These are phyloP conservation scores for Ustanciosporium gigantosporum DNA, from an alignment of 1,284 basidiomycete genomes.

Conservation along the genomic window DNA sequence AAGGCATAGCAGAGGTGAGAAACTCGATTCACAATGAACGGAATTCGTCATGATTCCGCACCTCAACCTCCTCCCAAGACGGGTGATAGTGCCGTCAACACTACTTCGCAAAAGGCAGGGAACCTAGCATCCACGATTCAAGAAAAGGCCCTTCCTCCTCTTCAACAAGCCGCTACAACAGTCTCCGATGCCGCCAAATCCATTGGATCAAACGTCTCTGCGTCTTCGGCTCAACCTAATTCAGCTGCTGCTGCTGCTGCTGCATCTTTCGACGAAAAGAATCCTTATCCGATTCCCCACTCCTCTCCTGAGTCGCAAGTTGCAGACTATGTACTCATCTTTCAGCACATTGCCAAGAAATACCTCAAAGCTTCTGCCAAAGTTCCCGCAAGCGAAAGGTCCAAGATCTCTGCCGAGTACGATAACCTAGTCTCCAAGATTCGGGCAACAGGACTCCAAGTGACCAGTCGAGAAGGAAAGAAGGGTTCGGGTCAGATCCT, in stretches of 20 bases:
- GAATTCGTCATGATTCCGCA: slow-evolving; percentile 14
- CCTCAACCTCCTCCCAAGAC: slow-evolving; percentile 10
- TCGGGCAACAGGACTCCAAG: slow-evolving; percentile 35
- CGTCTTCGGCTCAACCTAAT: neutral
- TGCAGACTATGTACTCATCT: slow-evolving; percentile 52
- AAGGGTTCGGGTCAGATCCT: slow-evolving; percentile 34
- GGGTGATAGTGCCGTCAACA: neutral
- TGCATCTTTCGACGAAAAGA: neutral
- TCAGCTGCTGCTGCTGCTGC: neutral
- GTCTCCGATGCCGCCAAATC: slow-evolving; percentile 5
- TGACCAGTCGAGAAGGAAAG: slow-evolving; percentile 44
- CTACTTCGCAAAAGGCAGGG: neutral
- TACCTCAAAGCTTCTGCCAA: slow-evolving; percentile 25
- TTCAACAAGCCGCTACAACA: slow-evolving; percentile 12
- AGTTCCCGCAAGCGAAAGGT: slow-evolving; percentile 22
- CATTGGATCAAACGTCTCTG: neutral
- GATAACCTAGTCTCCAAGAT: slow-evolving; percentile 28
- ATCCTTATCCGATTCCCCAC: slow-evolving; percentile 17
- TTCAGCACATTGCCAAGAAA: slow-evolving; percentile 42
- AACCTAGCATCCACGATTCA: slow-evolving; percentile 1
- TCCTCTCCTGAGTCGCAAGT: slow-evolving; percentile 24
- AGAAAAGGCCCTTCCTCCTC: slow-evolving; percentile 24
- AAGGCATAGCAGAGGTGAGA: too few relatives aligned
- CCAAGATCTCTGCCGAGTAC: slow-evolving; percentile 38
- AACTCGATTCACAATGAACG: too few relatives aligned